Conservation (phyloP, 768 basidiomycete species). For the Galerina marginata region DNA sequence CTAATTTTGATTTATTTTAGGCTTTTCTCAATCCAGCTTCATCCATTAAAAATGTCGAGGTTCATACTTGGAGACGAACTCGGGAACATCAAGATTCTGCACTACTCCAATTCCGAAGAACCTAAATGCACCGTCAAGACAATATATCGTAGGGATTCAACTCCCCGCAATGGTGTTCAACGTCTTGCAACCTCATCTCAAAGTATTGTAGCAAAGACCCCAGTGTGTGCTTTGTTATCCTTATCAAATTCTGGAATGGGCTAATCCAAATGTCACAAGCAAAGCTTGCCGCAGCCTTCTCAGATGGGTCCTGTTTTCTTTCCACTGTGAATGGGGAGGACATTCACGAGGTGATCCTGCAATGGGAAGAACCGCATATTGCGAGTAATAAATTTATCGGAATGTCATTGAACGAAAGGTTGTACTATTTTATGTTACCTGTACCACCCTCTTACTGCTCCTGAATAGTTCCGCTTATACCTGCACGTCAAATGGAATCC, state of each 20-base stretch:
- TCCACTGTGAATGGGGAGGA: conserved; percentile 50
- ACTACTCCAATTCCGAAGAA: conserved; percentile 38
- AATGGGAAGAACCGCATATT: conserved; percentile 73
- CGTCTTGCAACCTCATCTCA: conserved; percentile 26
- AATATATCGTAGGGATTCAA: conserved; percentile 35
- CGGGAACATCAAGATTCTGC: conserved; percentile 72
- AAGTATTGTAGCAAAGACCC: conserved; percentile 21
- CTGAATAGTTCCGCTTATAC: conserved; percentile 57
- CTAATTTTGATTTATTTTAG: too few species aligned
- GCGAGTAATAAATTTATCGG: conserved; percentile 68
- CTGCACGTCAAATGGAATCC: conserved; percentile 78
- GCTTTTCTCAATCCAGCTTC: conserved; percentile 5
- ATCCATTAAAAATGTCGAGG: conserved; percentile 53
- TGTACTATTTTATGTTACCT: conserved; percentile 21
- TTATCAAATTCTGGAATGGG: neutral
- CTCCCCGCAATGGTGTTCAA: conserved; percentile 28
- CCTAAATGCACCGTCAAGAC: conserved; percentile 40
- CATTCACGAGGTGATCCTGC: conserved; percentile 39
- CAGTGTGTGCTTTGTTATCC: conserved; percentile 40
- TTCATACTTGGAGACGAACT: conserved; percentile 83
- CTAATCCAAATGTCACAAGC: conserved; percentile 38
- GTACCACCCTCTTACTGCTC: neutral
- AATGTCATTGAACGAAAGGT: conserved; percentile 57
- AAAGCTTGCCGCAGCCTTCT: conserved; percentile 71
- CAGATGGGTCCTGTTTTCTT: conserved; percentile 59